Percentiles rank a stretch among this genome's conserved stretches.
These are phyloP conservation scores for Diversispora epigaea DNA, from an alignment of 192 early-diverging fungal species.

Conservation along the genomic window DNA sequence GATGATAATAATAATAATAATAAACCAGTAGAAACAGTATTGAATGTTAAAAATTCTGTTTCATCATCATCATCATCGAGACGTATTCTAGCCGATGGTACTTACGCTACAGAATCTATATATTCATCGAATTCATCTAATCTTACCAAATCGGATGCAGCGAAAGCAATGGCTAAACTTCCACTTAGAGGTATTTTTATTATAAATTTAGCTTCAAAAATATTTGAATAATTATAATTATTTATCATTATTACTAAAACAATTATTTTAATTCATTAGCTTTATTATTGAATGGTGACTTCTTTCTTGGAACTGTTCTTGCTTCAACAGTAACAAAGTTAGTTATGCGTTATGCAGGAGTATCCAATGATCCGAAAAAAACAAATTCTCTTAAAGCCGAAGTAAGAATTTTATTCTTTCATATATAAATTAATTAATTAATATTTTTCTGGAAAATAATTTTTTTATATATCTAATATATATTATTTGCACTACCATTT, in stretches of 20 bases:
- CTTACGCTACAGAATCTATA: slow-evolving; percentile 95
- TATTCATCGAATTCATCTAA: slow-evolving; percentile 57
- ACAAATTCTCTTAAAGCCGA: slow-evolving; percentile 89
- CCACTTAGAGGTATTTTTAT: slow-evolving; percentile 58
- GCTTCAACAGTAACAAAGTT: slow-evolving; percentile 89
- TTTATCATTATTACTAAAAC: background rate
- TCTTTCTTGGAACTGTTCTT: slow-evolving; percentile 87
- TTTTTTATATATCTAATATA: no score
- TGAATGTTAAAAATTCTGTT: slow-evolving; percentile 36
- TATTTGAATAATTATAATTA: background rate
- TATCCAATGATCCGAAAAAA: slow-evolving; percentile 48
- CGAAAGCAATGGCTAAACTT: slow-evolving; percentile 63
- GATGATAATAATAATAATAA: slow-evolving; percentile 37
- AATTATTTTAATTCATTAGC: slow-evolving; percentile 47
- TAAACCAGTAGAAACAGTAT: slow-evolving; percentile 37
- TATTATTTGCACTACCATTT: no score
- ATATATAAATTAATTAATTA: background rate
- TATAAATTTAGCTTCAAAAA: background rate
- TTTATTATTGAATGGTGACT: slow-evolving; percentile 90
- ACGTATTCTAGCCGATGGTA: slow-evolving; percentile 92
- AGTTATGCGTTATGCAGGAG: slow-evolving; percentile 71
- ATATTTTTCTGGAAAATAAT: no score
- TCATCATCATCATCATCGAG: slow-evolving; percentile 56
- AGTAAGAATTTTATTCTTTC: slow-evolving; percentile 35
- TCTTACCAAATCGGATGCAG: slow-evolving; percentile 48